Conservation (phyloP, 1,284 basidiomycete genomes). For the Ceratobasidium sp. region DNA sequence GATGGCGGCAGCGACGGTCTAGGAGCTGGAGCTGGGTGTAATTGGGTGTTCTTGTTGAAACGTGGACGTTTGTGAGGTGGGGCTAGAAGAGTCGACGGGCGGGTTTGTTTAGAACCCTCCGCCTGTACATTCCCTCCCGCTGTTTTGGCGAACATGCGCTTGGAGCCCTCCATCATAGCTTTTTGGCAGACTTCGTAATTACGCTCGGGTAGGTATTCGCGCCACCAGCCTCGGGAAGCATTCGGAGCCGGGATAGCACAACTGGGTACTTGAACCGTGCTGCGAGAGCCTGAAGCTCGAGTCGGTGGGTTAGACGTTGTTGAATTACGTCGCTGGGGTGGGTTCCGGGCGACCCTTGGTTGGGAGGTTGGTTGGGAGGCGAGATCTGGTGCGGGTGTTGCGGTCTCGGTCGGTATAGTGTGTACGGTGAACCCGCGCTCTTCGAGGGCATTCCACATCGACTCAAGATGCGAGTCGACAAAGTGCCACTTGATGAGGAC, state of each 20-base stretch:
- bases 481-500: background rate
- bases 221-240: background rate
- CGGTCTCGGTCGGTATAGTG: background rate
- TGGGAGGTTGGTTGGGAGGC: background rate
- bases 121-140: background rate
- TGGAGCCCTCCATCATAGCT: background rate
- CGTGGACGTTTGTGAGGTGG: background rate
- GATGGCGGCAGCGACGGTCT: background rate
- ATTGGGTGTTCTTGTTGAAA: background rate
- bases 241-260: background rate
- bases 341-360: background rate
- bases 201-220: background rate
- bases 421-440: background rate
- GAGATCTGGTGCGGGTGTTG: background rate
- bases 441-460: slow-evolving; percentile 14
- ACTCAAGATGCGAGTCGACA: background rate
- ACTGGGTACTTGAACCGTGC: background rate
- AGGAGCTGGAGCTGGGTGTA: background rate
- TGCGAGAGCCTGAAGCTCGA: background rate
- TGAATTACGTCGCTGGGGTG: background rate
- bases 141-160: background rate
- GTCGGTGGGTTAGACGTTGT: too few species aligned
- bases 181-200: slow-evolving; percentile 4
- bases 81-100: background rate
- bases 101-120: background rate